Conservation (phyloP, 345 rosid genomes). For the Ceriops zippeliana region DNA sequence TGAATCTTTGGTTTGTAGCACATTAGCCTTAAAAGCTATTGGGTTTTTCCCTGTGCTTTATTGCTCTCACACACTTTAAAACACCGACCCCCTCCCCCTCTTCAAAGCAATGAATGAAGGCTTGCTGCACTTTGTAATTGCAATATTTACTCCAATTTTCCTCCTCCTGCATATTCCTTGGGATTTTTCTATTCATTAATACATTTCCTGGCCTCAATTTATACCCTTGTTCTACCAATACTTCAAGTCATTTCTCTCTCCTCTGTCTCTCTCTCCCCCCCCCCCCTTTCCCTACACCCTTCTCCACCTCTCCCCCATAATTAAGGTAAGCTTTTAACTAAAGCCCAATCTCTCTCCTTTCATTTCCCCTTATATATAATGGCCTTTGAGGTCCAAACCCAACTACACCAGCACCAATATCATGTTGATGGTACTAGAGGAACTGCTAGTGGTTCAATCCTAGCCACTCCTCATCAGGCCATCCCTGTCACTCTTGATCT, state of each 20-base stretch:
- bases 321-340: slow-evolving; percentile 69
- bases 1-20: not conserved
- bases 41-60: slow-evolving; percentile 26
- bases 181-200: slow-evolving; percentile 48
- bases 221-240: slow-evolving; percentile 46
- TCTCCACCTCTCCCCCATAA: slow-evolving; percentile 64
- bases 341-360: slow-evolving; percentile 39
- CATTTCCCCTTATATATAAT: slow-evolving; percentile 37
- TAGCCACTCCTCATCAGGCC: slow-evolving; percentile 9
- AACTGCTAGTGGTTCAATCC: slow-evolving; percentile 9
- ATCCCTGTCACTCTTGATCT: slow-evolving; percentile 11
- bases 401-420: slow-evolving; percentile 22
- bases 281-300: slow-evolving; percentile 29
- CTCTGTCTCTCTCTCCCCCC: slow-evolving; percentile 34
- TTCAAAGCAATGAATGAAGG: slow-evolving; percentile 48
- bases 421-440: slow-evolving; percentile 9
- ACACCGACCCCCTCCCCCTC: slow-evolving; percentile 32
- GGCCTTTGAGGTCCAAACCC: slow-evolving; percentile 36
- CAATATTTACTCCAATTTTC: slow-evolving; percentile 40
- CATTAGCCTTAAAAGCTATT: slow-evolving; percentile 49
- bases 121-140: slow-evolving; percentile 35
- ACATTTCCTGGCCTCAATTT: slow-evolving; percentile 57
- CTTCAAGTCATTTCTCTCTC: slow-evolving; percentile 40
- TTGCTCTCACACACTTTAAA: slow-evolving; percentile 24
- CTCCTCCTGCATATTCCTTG: slow-evolving; percentile 28